phyloP scores from a whole-genome alignment of 306 rosid species.

The Canavalia ensiformis region DNA sequence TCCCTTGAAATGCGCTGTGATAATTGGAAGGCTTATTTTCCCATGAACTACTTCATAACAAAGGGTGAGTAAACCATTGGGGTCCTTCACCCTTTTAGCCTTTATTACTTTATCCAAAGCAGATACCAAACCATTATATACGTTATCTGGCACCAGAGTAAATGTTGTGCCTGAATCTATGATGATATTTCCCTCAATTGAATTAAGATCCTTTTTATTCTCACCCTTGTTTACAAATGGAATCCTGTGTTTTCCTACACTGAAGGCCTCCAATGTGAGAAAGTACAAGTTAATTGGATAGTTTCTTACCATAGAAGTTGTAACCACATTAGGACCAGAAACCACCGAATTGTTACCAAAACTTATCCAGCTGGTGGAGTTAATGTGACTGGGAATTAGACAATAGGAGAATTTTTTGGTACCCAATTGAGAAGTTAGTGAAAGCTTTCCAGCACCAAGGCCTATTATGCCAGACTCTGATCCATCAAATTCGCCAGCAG shows the following conservation, averaged over 20 bases:
- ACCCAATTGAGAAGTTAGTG: constrained; percentile 65
- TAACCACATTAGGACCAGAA: constrained; percentile 36
- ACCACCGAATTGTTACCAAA: constrained; percentile 56
- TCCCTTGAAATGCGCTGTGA: constrained; percentile 63
- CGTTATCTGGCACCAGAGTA: constrained; percentile 47
- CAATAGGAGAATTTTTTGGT: constrained; percentile 66
- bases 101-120: constrained; percentile 43
- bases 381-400: constrained; percentile 29
- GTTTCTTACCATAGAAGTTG: constrained; percentile 51
- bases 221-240: background rate
- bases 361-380: constrained; percentile 56
- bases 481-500: constrained; percentile 52
- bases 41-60: constrained; percentile 46
- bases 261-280: constrained; percentile 59
- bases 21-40: constrained; percentile 39
- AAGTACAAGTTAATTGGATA: constrained; percentile 38
- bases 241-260: constrained; percentile 57
- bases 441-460: constrained; percentile 61
- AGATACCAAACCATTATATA: constrained; percentile 43
- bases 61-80: constrained; percentile 40
- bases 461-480: constrained; percentile 63
- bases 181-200: constrained; percentile 54
- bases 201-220: no score
- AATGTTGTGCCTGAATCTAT: constrained; percentile 69
- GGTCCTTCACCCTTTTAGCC: constrained; percentile 52